Evolutionary conservation across 1,284 basidiomycete species (phyloP), one percentile per base, ranked within the genome.

Genomic region (Puccinia horiana): DNA sequence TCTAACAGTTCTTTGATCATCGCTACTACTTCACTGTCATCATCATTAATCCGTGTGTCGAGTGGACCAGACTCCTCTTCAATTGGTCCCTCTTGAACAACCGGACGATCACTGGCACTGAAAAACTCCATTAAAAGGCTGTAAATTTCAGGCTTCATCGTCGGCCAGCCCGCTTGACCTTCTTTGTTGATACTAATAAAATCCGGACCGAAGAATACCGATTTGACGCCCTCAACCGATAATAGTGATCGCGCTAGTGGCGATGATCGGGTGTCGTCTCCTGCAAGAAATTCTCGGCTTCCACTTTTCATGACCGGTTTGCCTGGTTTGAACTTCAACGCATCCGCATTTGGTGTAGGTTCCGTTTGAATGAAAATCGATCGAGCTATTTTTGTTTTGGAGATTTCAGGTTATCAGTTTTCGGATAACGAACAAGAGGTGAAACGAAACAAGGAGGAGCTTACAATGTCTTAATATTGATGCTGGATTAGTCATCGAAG

Each of bases 301-400:
- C 69, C 67, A 35, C 52, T 61, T 18, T 37, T 49, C 63, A 79
- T 79, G 2, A 79, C 77, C 29, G 42, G 40, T 16, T n/a, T 37
- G 29, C 77, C 77, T 52, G 77, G 77, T 69, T 70, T 69, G 23
- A 79, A 79, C 35, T 79, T 79, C 35, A 79, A 70, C 16, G 77
- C 77, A 70, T 79, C 77, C n/a, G 77, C 32, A 79, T 79, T 79
- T 47, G 77, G 77, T n/a, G 77, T 79, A 26, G 42, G 40, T 54
- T 79, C 77, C 4, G 77, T 79, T 70, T 79, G 77, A 26, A 79
- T 79, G 52, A 79, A 79, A 52, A 79, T 77, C n/a, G 76, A 77
- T 65, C 76, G 40, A 5, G n/a, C 69, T 70, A 18, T 5, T 40
- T 18, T 40, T 61, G 29, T 26, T 56, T 56, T 56, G 14, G 54